These are phyloP conservation scores for Aspergillus funiculosus DNA, from an alignment of 495 filamentous ascomycete genomes.

Conservation along the genomic window DNA sequence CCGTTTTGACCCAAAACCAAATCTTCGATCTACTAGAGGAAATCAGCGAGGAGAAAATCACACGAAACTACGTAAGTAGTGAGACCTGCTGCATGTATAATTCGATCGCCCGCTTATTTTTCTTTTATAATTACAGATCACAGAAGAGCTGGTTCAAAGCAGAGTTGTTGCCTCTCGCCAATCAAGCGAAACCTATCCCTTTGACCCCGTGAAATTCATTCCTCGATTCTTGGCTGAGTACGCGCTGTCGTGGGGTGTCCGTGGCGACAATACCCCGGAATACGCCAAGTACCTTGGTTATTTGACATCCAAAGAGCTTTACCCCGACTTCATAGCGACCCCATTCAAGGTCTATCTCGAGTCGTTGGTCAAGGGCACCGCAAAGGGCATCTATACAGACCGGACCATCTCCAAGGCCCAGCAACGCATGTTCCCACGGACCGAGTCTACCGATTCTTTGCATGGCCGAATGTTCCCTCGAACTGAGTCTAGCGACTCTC, in stretches of 20 bases:
- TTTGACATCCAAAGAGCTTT: conserved; percentile 49
- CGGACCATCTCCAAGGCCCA: conserved; percentile 40
- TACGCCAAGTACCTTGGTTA: conserved; percentile 56
- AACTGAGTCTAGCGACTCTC: conserved; percentile 41
- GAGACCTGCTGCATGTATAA: not conserved
- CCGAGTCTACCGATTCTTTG: conserved; percentile 41
- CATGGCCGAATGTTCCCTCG: conserved; percentile 40
- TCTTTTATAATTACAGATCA: conserved; percentile 26
- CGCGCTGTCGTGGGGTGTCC: conserved; percentile 46
- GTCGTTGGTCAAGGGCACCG: conserved; percentile 35
- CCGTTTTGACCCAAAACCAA: conserved; percentile 44
- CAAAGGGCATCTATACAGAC: conserved; percentile 43
- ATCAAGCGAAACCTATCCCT: conserved; percentile 45
- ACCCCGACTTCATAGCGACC: conserved; percentile 45
- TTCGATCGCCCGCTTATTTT: conserved; percentile 9
- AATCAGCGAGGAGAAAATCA: conserved; percentile 49
- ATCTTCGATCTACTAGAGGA: conserved; percentile 47
- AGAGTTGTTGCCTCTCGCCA: conserved; percentile 37
- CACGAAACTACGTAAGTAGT: conserved; percentile 46
- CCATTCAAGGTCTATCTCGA: conserved; percentile 41
- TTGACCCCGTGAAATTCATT: conserved; percentile 42
- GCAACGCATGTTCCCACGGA: conserved; percentile 41
- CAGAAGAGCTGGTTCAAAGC: conserved; percentile 41
- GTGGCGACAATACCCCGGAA: conserved; percentile 53
- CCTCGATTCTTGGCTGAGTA: conserved; percentile 44